A percentile compares a stretch with the other conserved stretches of the same genome.
phyloP scores from a whole-genome alignment of 169 alveolate genomes.

The Cryptosporidium ubiquitum region DNA sequence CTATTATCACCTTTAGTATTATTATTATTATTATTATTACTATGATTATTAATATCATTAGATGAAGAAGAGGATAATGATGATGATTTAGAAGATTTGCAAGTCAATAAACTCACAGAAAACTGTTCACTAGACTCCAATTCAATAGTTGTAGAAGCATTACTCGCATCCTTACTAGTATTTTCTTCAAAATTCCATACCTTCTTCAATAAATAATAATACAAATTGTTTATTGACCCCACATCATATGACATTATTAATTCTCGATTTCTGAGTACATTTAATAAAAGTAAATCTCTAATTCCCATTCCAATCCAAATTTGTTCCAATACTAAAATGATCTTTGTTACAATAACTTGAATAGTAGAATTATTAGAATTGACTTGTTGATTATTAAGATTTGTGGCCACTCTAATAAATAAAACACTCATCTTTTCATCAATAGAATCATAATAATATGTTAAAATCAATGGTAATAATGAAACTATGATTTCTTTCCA shows the following conservation, averaged over 20 bases:
- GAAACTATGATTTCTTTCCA: constrained; percentile 39
- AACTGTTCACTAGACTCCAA: constrained; percentile 19
- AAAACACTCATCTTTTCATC: not conserved
- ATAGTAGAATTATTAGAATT: not conserved
- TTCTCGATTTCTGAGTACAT: constrained; percentile 45
- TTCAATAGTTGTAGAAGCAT: not conserved
- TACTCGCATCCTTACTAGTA: not conserved
- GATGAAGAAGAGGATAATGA: not conserved
- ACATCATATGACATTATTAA: constrained; percentile 5
- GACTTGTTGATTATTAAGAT: not conserved
- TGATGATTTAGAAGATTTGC: not conserved
- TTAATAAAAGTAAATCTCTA: not conserved
- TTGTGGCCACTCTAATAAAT: not conserved
- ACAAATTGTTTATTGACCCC: constrained; percentile 17
- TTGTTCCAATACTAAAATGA: not conserved
- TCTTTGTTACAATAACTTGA: not conserved
- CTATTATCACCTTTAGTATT: not conserved
- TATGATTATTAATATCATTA: no score
- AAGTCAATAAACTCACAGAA: constrained; percentile 8
- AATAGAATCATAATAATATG: constrained; percentile 2
- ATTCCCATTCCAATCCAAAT: constrained; percentile 21
- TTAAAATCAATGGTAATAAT: constrained; percentile 10
- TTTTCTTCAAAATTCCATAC: not conserved
- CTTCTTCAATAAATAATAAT: not conserved
- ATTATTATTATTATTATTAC: no score